phyloP scores from a whole-genome alignment of 2,329 filamentous ascomycete genomes.

The Aspergillus ochraceoroseus region DNA sequence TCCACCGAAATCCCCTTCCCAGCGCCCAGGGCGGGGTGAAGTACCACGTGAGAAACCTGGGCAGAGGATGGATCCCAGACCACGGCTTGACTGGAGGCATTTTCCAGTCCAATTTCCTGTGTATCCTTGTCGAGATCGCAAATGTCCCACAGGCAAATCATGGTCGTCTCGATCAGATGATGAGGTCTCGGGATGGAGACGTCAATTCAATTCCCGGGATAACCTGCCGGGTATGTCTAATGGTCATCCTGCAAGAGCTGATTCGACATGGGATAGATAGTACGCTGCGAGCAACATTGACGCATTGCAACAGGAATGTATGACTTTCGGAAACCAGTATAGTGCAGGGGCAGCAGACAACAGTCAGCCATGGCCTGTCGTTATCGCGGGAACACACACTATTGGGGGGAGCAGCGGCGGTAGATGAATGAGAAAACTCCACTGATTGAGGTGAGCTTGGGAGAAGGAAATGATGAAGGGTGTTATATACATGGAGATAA shows the following conservation, averaged over 20 bases:
- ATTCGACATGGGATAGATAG: slow-evolving; percentile 17
- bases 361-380: slow-evolving; percentile 18
- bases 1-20: no score
- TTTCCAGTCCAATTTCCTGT: slow-evolving; percentile 22
- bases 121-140: slow-evolving; percentile 22
- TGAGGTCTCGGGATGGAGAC: slow-evolving; percentile 21
- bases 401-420: no score
- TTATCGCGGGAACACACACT: no score
- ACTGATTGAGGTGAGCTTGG: no score
- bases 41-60: no score
- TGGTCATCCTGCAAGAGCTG: slow-evolving; percentile 19
- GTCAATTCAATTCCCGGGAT: slow-evolving; percentile 25
- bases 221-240: slow-evolving; percentile 25
- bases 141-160: slow-evolving; percentile 15
- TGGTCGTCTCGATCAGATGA: slow-evolving; percentile 20
- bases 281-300: slow-evolving; percentile 15
- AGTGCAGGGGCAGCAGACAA: slow-evolving; percentile 12
- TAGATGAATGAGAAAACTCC: no score
- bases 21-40: no score
- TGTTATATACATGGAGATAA: no score
- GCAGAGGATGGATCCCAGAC: no score
- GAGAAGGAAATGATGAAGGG: no score
- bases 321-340: slow-evolving; percentile 20
- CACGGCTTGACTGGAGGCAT: slow-evolving; percentile 15
- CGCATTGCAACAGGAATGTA: slow-evolving; percentile 22